Base-by-base conservation (phyloP, 1,284 basidiomycete genomes). In the Austroboletus rostrupii region DNA sequence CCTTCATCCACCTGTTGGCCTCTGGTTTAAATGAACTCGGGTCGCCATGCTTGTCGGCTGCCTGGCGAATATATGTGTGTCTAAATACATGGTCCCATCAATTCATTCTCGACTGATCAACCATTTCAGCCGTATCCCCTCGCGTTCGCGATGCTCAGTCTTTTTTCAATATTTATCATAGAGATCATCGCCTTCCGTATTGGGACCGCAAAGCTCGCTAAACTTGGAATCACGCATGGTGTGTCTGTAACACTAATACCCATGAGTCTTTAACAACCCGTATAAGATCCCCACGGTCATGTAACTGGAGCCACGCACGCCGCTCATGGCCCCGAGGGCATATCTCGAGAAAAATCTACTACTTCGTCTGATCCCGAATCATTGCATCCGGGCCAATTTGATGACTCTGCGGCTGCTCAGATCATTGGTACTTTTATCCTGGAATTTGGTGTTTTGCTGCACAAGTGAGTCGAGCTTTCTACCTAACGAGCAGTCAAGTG, bases 361-460 rank as follows among this genome's bases (percentile, higher is more conserved):
- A 49, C 23, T 26, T 26, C 57, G 4, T 47, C 61, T 10, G 60
- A 62, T 19, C 11, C 55, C 39, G 61, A 65, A 35, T 50, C 59
- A 10, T 57, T 60, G 16, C 53, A 49, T n/a, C 20, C 43, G 7
- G 44, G 3, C 1, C 11, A 37, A 11, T 52, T 70, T 7, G 62
- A 75, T 33, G 75, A 83, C 47, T 69, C 70, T 14, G 73, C 79
- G 2, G 58, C 77, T 1, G 84, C 90, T 1, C 92, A 97, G 68
- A 74, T 97, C 43, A 76, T 98, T 41, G 94, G 93, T 19, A 77
- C 94, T 39, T 84, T 79, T 38, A 92, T 95, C 55, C 76, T 96
- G 52, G 92, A 90, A 66, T 96, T 98, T 61, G 97, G 96, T 61
- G 91, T 98, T 43, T 72, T 95, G 13, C 75, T 99, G 53, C 94